Percentiles rank a stretch among this genome's conserved stretches.
phyloP scores from a whole-genome alignment of 331 rosid genomes.

The Malus hybrid region DNA sequence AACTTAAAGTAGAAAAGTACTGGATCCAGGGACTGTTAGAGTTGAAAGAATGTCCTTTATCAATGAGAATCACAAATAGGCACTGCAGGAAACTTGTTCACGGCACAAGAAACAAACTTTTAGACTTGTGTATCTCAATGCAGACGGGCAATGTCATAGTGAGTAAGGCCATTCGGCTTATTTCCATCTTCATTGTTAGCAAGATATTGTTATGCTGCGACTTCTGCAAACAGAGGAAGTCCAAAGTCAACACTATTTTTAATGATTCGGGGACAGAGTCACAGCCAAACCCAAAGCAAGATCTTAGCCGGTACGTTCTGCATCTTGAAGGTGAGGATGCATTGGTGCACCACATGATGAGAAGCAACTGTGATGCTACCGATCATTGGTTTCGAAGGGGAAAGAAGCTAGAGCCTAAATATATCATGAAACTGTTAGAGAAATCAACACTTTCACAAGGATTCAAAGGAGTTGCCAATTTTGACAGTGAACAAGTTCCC shows the following conservation, averaged over 20 bases:
- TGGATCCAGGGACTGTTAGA: conserved; percentile 48
- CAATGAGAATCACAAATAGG: conserved; percentile 28
- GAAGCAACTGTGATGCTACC: conserved; percentile 52
- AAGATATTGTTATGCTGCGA: conserved; percentile 23
- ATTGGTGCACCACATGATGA: conserved; percentile 54
- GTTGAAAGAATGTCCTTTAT: conserved; percentile 45
- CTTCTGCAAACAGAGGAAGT: conserved; percentile 26
- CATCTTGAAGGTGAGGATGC: conserved; percentile 88
- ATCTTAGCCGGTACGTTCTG: conserved; percentile 56
- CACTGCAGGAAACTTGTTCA: conserved; percentile 45
- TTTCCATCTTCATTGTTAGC: conserved; percentile 42
- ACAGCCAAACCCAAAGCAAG: conserved; percentile 17
- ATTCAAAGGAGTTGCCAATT: conserved; percentile 48
- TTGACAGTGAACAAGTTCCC: conserved; percentile 48
- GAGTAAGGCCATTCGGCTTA: conserved; percentile 43
- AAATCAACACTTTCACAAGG: conserved; percentile 41
- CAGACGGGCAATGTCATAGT: conserved; percentile 53
- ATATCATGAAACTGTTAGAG: conserved; percentile 42
- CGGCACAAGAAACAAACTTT: conserved; percentile 23
- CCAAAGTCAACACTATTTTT: conserved; percentile 14
- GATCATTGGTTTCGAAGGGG: conserved; percentile 64
- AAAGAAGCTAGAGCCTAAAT: conserved; percentile 48
- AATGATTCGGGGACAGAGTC: conserved; percentile 24
- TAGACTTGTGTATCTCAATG: conserved; percentile 44
- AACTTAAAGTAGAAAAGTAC: conserved; percentile 49